phyloP scores from a whole-genome alignment of 768 basidiomycete genomes.

The Lentinula edodes region DNA sequence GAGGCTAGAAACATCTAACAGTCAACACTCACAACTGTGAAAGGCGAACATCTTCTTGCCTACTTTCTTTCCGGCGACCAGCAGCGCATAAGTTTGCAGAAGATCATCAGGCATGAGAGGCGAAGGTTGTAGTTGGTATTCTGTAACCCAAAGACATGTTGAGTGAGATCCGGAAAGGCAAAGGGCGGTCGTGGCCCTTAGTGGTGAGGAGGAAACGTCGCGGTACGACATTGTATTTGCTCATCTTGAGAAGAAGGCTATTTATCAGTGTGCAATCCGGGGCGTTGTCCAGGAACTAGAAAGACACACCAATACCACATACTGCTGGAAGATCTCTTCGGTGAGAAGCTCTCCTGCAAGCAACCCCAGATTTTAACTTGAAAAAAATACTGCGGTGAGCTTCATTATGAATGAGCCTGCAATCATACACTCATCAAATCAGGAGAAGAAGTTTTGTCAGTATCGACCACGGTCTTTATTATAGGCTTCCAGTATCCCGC shows the following conservation, averaged over 20 bases:
- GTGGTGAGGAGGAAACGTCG: slow-evolving; percentile 85
- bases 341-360: slow-evolving; percentile 71
- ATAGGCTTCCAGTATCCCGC: slow-evolving; percentile 71
- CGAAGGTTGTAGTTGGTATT: slow-evolving; percentile 71
- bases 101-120: slow-evolving; percentile 79
- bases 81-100: slow-evolving; percentile 66
- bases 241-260: no score
- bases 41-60: slow-evolving; percentile 71
- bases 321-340: slow-evolving; percentile 49
- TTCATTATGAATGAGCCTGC: no score
- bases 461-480: slow-evolving; percentile 74
- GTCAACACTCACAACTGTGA: slow-evolving; percentile 71
- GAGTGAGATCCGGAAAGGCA: neutral
- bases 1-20: neutral
- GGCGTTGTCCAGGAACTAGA: no score
- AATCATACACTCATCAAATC: slow-evolving; percentile 70
- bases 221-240: slow-evolving; percentile 81
- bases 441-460: slow-evolving; percentile 81
- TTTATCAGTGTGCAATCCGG: no score
- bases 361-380: slow-evolving; percentile 63
- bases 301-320: slow-evolving; percentile 63
- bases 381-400: no score
- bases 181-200: slow-evolving; percentile 51
- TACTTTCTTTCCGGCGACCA: slow-evolving; percentile 59
- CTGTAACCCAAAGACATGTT: slow-evolving; percentile 26